Percentiles rank a stretch among this genome's conserved stretches.
phyloP scores from a whole-genome alignment of 805 yeast genomes.

The Candida ortonii region DNA sequence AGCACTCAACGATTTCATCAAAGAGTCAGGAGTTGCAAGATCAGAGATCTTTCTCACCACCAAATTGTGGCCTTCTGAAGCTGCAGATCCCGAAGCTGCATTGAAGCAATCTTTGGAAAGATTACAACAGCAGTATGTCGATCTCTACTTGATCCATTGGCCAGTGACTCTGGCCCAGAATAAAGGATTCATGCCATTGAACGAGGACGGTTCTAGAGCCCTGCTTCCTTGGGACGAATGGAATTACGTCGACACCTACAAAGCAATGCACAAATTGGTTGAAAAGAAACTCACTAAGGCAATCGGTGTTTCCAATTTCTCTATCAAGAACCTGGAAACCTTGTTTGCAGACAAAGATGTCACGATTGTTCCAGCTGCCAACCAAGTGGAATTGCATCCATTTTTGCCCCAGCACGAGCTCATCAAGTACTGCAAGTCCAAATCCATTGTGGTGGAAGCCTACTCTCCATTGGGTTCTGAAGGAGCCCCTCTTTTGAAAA shows the following conservation, averaged over 20 bases:
- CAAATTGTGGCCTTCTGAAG: slow-evolving; percentile 50
- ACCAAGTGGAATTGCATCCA: slow-evolving; percentile 79
- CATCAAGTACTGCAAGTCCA: slow-evolving; percentile 46
- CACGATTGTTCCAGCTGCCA: slow-evolving; percentile 59
- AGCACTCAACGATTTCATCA: slow-evolving; percentile 42
- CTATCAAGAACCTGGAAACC: slow-evolving; percentile 49
- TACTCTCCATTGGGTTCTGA: slow-evolving; percentile 75
- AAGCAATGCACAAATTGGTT: slow-evolving; percentile 55
- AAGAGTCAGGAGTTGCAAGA: slow-evolving; percentile 38
- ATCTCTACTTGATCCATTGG: slow-evolving; percentile 67
- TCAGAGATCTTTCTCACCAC: slow-evolving; percentile 59
- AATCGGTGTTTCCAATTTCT: slow-evolving; percentile 78
- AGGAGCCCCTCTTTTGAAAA: slow-evolving; percentile 50
- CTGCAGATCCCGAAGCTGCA: slow-evolving; percentile 41
- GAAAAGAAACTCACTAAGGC: slow-evolving; percentile 53
- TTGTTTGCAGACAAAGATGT: slow-evolving; percentile 48
- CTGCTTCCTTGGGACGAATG: slow-evolving; percentile 29
- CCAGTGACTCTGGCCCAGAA: slow-evolving; percentile 45
- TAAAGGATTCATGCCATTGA: slow-evolving; percentile 34
- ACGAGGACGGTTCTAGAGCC: slow-evolving; percentile 35
- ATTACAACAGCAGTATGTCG: slow-evolving; percentile 58
- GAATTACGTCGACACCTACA: slow-evolving; percentile 57
- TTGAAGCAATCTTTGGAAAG: slow-evolving; percentile 47
- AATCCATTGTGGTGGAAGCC: slow-evolving; percentile 64
- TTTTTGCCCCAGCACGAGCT: slow-evolving; percentile 64